Evolutionary conservation across 2,329 filamentous ascomycete species (phyloP).

Genomic region (Emergomyces orientalis): DNA sequence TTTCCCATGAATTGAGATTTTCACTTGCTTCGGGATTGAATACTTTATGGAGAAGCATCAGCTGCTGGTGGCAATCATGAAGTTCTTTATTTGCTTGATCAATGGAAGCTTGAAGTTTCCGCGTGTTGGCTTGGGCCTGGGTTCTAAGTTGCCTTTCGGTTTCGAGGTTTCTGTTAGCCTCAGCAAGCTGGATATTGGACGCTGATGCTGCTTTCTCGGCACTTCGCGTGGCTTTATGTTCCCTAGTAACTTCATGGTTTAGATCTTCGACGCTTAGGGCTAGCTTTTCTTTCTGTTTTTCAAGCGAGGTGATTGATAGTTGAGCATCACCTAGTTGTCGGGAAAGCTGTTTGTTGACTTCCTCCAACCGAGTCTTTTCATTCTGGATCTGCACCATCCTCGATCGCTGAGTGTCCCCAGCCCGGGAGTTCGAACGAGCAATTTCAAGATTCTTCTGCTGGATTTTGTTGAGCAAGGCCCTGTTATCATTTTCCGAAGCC

Average conservation of each 20-base stretch:
- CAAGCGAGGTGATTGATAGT: conserved; percentile 67
- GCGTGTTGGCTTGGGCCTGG: conserved; percentile 77
- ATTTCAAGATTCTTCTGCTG: conserved; percentile 97
- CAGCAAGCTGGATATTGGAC: conserved; percentile 71
- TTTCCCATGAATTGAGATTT: conserved; percentile 58
- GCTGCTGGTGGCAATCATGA: conserved; percentile 66
- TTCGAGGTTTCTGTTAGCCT: conserved; percentile 80
- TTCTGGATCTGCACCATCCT: conserved; percentile 67
- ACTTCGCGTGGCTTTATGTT: conserved; percentile 80
- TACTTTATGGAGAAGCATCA: conserved; percentile 73
- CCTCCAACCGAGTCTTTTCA: conserved; percentile 74
- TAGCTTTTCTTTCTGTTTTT: conserved; percentile 92
- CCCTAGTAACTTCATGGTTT: conserved; percentile 80
- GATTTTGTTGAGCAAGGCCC: conserved; percentile 87
- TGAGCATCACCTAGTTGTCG: conserved; percentile 82
- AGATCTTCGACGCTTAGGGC: conserved; percentile 81
- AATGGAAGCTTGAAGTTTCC: conserved; percentile 67
- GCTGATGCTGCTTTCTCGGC: conserved; percentile 82
- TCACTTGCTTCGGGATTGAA: conserved; percentile 68
- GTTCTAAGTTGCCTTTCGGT: conserved; percentile 76
- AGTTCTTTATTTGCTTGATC: conserved; percentile 75
- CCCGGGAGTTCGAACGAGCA: conserved; percentile 76
- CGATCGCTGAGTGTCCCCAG: conserved; percentile 70
- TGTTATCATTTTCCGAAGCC: conserved; percentile 94
- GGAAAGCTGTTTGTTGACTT: conserved; percentile 69